phyloP scores from a whole-genome alignment of 768 basidiomycete species.

The Auriscalpium orientale region DNA sequence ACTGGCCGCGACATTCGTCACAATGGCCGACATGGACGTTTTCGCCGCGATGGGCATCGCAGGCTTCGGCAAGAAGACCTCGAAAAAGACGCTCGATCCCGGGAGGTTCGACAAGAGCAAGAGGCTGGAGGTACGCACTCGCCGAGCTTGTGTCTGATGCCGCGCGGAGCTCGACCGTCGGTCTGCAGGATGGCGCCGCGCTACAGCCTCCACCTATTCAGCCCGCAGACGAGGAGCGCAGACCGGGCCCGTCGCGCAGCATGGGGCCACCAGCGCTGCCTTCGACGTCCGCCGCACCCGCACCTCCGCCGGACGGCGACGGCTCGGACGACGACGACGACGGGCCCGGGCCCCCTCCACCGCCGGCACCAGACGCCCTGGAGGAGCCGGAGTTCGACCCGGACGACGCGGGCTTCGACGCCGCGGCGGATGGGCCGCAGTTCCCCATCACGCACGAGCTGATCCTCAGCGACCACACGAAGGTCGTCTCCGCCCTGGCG shows the following conservation, averaged over 20 bases:
- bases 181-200: neutral
- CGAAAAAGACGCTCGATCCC: constrained; percentile 66
- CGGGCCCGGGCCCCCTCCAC: constrained; percentile 6
- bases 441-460: constrained; percentile 92
- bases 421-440: constrained; percentile 43
- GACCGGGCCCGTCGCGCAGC: constrained; percentile 18
- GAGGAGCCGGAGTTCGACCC: constrained; percentile 29
- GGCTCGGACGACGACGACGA: neutral
- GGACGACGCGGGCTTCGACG: constrained; percentile 30
- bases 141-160: neutral
- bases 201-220: neutral
- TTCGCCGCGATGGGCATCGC: constrained; percentile 79
- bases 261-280: constrained; percentile 14
- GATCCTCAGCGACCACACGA: constrained; percentile 87
- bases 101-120: constrained; percentile 73
- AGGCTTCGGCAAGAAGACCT: constrained; percentile 71
- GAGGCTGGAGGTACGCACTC: constrained; percentile 35
- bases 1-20: neutral
- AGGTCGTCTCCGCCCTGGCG: constrained; percentile 88
- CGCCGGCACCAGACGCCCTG: neutral
- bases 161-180: constrained; percentile 3
- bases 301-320: too few relatives aligned
- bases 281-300: neutral
- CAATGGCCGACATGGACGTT: constrained; percentile 58
- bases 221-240: constrained; percentile 17